Conservation (phyloP, 805 yeast genomes). For the Kuraishia capsulata region DNA sequence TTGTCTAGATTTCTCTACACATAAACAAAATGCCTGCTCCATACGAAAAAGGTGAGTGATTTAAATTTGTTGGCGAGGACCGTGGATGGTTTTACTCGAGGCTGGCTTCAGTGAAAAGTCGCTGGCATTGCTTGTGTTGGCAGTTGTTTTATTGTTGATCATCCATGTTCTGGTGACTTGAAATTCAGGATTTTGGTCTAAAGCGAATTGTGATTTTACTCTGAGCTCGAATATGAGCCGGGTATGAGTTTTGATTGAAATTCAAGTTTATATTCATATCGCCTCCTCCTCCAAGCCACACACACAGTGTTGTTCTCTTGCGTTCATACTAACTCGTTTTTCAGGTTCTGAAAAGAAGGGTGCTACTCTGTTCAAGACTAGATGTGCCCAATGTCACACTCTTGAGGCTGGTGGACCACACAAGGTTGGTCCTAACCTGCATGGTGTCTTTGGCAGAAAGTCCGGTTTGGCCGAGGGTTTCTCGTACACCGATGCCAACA, state of each 20-base stretch:
- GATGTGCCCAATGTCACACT: slow-evolving; percentile 99
- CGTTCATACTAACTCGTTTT: too few relatives aligned
- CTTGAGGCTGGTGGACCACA: slow-evolving; percentile 92
- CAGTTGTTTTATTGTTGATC: too few relatives aligned
- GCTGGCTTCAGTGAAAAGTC: too few relatives aligned
- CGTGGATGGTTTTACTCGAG: too few relatives aligned
- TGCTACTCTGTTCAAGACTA: slow-evolving; percentile 96
- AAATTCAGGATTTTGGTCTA: too few relatives aligned
- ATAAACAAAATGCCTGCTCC: slow-evolving; percentile 28
- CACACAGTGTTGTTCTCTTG: neutral
- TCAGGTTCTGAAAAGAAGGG: slow-evolving; percentile 87
- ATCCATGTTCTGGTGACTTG: too few relatives aligned
- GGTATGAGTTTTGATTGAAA: too few relatives aligned
- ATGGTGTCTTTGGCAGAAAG: slow-evolving; percentile 87
- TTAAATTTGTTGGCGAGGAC: too few relatives aligned
- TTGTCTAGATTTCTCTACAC: neutral
- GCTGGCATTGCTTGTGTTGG: too few relatives aligned
- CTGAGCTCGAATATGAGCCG: too few relatives aligned
- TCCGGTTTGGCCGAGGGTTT: slow-evolving; percentile 90
- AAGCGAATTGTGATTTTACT: too few relatives aligned
- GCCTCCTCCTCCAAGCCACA: neutral
- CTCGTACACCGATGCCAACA: slow-evolving; percentile 98
- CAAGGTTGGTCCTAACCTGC: slow-evolving; percentile 98
- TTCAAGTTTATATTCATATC: neutral
- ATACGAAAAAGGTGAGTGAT: slow-evolving; percentile 22